phyloP scores from a whole-genome alignment of 23 red algal genomes.

The Agarophyton chilense region DNA sequence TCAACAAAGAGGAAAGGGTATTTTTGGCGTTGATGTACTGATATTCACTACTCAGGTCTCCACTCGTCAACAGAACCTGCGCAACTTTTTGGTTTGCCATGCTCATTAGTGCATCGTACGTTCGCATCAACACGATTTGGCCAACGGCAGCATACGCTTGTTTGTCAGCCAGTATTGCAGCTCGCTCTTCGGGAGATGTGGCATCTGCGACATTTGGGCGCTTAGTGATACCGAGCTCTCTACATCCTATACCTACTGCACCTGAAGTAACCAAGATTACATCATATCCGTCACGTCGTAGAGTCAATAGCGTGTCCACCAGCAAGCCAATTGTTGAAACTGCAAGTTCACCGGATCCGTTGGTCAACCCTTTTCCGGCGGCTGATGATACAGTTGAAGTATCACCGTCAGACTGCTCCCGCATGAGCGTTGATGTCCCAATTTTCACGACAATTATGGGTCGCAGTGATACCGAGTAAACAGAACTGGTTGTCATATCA shows the following conservation, averaged over 20 bases:
- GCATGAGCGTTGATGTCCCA: constrained; percentile 97
- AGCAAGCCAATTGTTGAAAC: constrained; percentile 90
- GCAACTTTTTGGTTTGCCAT: constrained; percentile 84
- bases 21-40: constrained; percentile 92
- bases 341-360: constrained; percentile 81
- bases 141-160: constrained; percentile 98
- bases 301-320: constrained; percentile 84
- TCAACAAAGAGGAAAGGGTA: constrained; percentile 81
- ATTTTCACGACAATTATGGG: constrained; percentile 94
- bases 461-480: not conserved
- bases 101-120: constrained; percentile 86
- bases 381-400: constrained; percentile 47
- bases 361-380: constrained; percentile 23
- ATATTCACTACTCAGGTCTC: constrained; percentile 82
- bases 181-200: constrained; percentile 41
- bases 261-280: constrained; percentile 98
- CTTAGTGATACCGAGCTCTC: constrained; percentile 66
- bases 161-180: constrained; percentile 63
- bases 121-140: constrained; percentile 88
- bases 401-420: constrained; percentile 25
- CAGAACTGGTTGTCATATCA: not conserved
- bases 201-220: constrained; percentile 49
- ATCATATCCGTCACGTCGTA: constrained; percentile 70
- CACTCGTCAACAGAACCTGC: constrained; percentile 89
- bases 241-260: constrained; percentile 94